Evolutionary conservation across 768 basidiomycete genomes (phyloP).

Genomic region (Phylloporus arenicola): DNA sequence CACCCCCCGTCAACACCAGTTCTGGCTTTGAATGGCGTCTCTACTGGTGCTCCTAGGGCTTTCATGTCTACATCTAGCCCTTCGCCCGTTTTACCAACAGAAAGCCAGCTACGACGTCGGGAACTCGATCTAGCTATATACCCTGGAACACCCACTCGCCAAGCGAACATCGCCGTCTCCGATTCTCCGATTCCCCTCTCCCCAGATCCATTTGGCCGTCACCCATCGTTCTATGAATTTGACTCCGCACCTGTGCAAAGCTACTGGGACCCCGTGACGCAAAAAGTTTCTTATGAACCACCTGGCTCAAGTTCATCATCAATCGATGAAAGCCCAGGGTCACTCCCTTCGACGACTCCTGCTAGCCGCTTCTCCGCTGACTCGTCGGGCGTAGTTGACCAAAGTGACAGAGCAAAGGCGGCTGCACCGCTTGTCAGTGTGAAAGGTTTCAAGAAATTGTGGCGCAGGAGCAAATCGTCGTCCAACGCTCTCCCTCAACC

Average conservation of each 20-base stretch:
- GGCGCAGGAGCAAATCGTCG: slow-evolving; percentile 62
- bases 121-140: slow-evolving; percentile 49
- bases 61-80: slow-evolving; percentile 26
- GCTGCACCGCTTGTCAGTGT: slow-evolving; percentile 60
- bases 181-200: slow-evolving; percentile 74
- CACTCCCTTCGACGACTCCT: slow-evolving; percentile 23
- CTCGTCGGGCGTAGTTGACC: slow-evolving; percentile 41
- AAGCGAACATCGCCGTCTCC: slow-evolving; percentile 18
- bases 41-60: slow-evolving; percentile 53
- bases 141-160: slow-evolving; percentile 31
- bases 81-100: slow-evolving; percentile 32
- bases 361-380: slow-evolving; percentile 76
- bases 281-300: slow-evolving; percentile 19
- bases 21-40: slow-evolving; percentile 64
- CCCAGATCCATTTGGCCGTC: slow-evolving; percentile 77
- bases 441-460: slow-evolving; percentile 68
- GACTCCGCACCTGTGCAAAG: slow-evolving; percentile 30
- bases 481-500: slow-evolving; percentile 34
- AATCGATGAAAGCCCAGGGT: slow-evolving; percentile 13
- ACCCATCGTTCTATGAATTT: slow-evolving; percentile 45
- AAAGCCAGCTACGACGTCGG: slow-evolving; percentile 46
- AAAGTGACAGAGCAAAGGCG: slow-evolving; percentile 28
- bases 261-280: slow-evolving; percentile 41
- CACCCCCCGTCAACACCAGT: slow-evolving; percentile 52
- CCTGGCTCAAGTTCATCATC: slow-evolving; percentile 23